These are phyloP conservation scores for Hygrophoropsis aurantiaca DNA, from an alignment of 768 basidiomycete species.

Conservation along the genomic window DNA sequence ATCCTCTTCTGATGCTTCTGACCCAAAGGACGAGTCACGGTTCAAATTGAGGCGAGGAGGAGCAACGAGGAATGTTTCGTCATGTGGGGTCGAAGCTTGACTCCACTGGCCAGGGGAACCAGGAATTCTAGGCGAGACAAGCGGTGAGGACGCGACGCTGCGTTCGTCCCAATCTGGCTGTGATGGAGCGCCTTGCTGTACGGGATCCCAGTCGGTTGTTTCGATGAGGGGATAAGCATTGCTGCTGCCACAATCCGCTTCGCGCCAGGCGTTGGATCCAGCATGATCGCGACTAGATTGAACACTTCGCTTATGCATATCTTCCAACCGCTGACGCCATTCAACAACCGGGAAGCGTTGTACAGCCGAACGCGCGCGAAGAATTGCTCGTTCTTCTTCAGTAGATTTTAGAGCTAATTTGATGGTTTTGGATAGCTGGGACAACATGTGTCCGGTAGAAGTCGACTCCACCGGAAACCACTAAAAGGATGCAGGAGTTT, in stretches of 20 bases:
- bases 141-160: conserved; percentile 48
- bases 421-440: conserved; percentile 91
- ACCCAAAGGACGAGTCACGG: conserved; percentile 26
- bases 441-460: conserved; percentile 91
- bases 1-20: conserved; percentile 65
- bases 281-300: conserved; percentile 65
- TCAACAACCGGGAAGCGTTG: conserved; percentile 98
- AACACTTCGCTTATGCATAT: conserved; percentile 90
- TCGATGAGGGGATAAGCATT: conserved; percentile 53
- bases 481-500: conserved; percentile 48
- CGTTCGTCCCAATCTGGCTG: conserved; percentile 77
- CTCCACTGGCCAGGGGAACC: conserved; percentile 66
- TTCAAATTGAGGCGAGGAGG: conserved; percentile 31
- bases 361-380: conserved; percentile 90
- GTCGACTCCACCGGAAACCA: conserved; percentile 98
- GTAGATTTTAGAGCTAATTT: conserved; percentile 91
- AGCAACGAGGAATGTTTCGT: conserved; percentile 39
- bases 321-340: conserved; percentile 95
- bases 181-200: conserved; percentile 57
- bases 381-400: conserved; percentile 86
- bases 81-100: conserved; percentile 52
- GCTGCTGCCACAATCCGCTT: conserved; percentile 59
- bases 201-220: conserved; percentile 79
- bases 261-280: conserved; percentile 74
- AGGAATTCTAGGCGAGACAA: conserved; percentile 35